phyloP scores from a whole-genome alignment of 2,329 filamentous ascomycete species.

The Claviceps pazoutovae region DNA sequence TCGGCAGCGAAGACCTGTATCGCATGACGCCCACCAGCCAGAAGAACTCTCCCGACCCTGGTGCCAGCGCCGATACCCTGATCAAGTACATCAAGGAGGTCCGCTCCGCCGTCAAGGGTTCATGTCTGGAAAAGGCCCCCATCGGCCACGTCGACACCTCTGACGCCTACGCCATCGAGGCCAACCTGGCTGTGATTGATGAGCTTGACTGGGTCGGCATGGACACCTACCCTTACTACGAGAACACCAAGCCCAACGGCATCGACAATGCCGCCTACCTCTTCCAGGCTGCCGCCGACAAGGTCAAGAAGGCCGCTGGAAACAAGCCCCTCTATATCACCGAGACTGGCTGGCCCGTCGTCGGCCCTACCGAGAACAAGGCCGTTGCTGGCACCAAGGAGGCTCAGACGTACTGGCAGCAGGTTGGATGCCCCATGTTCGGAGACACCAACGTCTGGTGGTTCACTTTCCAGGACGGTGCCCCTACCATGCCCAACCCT shows the following conservation, averaged over 20 bases:
- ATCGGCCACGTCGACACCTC: conserved; percentile 86
- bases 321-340: conserved; percentile 73
- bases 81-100: conserved; percentile 58
- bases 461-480: conserved; percentile 60
- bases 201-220: conserved; percentile 68
- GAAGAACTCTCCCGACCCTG: conserved; percentile 45
- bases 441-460: conserved; percentile 56
- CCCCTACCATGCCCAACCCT: conserved; percentile 44
- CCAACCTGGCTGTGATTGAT: conserved; percentile 57
- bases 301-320: conserved; percentile 42
- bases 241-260: conserved; percentile 52
- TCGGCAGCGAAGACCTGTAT: conserved; percentile 80
- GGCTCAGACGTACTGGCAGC: conserved; percentile 67
- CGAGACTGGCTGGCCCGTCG: conserved; percentile 78
- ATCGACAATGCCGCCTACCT: conserved; percentile 50
- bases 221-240: conserved; percentile 77
- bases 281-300: conserved; percentile 52
- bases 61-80: conserved; percentile 47
- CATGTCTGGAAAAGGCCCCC: conserved; percentile 39
- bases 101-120: conserved; percentile 47
- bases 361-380: conserved; percentile 46
- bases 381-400: conserved; percentile 52
- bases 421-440: conserved; percentile 60
- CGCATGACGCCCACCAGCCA: conserved; percentile 60
- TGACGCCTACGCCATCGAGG: conserved; percentile 61